A percentile compares a stretch with the other conserved stretches of the same genome.
Conservation (phyloP, 768 basidiomycete genomes). For the Pleurotus citrinopileatus region DNA sequence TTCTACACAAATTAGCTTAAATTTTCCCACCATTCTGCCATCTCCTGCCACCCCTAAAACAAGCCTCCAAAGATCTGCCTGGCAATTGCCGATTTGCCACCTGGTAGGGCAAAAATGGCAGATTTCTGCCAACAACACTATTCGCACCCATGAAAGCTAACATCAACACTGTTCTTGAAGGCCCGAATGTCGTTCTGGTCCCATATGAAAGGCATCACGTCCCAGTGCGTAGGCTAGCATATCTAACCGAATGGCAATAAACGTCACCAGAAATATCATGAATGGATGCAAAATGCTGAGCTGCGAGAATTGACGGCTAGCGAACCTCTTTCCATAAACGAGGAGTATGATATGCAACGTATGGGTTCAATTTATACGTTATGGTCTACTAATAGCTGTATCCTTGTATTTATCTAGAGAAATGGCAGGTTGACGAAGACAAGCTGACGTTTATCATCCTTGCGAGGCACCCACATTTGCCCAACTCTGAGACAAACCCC, state of each 20-base stretch:
- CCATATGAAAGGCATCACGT: slow-evolving; percentile 71
- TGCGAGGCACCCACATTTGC: slow-evolving; percentile 31
- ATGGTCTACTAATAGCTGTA: neutral
- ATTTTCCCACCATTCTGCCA: too few species aligned
- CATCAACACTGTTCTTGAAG: slow-evolving; percentile 61
- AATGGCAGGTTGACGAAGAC: slow-evolving; percentile 86
- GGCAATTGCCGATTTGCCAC: too few species aligned
- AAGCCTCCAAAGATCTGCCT: too few species aligned
- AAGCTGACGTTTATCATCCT: slow-evolving; percentile 93
- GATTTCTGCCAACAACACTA: neutral
- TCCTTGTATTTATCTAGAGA: slow-evolving; percentile 34
- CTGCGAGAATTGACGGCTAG: slow-evolving; percentile 79
- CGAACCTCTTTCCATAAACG: slow-evolving; percentile 73
- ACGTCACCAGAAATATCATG: slow-evolving; percentile 66
- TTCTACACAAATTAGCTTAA: too few species aligned
- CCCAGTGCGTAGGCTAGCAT: slow-evolving; percentile 27
- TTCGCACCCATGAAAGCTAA: slow-evolving; percentile 57
- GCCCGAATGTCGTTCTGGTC: slow-evolving; percentile 68
- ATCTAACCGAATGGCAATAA: neutral
- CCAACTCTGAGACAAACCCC: slow-evolving; percentile 1
- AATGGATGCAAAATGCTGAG: slow-evolving; percentile 82
- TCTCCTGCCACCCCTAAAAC: too few species aligned
- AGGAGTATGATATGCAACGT: slow-evolving; percentile 93
- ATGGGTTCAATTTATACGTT: slow-evolving; percentile 9
- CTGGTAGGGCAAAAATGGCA: too few species aligned